phyloP scores from a whole-genome alignment of 148 eudicot species.

The Heliosperma pusillum region DNA sequence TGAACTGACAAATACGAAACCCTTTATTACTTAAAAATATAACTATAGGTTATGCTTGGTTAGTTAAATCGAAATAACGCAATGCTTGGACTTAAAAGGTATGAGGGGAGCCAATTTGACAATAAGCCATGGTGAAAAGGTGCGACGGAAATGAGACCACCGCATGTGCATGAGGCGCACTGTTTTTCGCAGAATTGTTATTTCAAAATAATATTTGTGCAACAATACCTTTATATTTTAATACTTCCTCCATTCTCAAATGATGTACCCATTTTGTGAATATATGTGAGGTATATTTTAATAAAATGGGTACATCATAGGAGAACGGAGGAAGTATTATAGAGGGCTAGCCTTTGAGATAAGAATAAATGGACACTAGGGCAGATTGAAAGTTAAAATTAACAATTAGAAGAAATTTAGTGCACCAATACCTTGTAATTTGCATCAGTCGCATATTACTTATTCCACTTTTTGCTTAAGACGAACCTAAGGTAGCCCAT shows the following conservation, averaged over 20 bases:
- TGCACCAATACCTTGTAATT: background rate
- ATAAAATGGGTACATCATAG: no score
- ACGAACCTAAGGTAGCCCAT: background rate
- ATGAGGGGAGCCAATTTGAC: background rate
- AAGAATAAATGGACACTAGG: no score
- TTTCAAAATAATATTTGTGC: background rate
- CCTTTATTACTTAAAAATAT: background rate
- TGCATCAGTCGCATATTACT: background rate
- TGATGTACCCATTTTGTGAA: no score
- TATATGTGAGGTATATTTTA: no score
- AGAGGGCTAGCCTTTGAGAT: background rate
- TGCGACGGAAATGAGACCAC: background rate
- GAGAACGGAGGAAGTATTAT: no score
- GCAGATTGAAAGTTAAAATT: background rate
- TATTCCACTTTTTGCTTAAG: background rate
- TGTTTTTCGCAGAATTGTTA: background rate
- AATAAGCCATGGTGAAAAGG: background rate
- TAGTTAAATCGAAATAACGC: background rate
- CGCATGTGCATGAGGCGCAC: background rate
- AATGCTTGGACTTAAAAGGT: background rate
- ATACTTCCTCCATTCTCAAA: no score
- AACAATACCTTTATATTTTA: background rate
- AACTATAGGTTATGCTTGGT: background rate
- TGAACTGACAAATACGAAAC: background rate
- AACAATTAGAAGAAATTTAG: background rate